Percentiles rank a stretch among this genome's conserved stretches.
phyloP scores from a whole-genome alignment of 2,329 filamentous ascomycete genomes.

The Epichloe gansuensis region DNA sequence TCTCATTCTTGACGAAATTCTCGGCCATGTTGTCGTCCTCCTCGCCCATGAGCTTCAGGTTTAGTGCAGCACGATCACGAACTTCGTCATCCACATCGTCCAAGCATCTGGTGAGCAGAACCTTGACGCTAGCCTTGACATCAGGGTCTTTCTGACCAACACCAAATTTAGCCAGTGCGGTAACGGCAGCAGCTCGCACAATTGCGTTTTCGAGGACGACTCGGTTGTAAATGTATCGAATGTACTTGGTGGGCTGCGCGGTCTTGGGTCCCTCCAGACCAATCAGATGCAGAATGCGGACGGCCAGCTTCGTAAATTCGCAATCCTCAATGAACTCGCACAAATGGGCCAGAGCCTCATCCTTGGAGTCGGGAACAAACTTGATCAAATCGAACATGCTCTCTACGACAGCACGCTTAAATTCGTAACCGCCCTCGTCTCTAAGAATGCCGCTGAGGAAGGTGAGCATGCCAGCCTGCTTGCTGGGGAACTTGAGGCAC shows the following conservation, averaged over 20 bases:
- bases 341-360: constrained; percentile 77
- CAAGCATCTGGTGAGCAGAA: constrained; percentile 82
- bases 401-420: constrained; percentile 94
- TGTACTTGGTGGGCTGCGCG: constrained; percentile 92
- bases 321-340: constrained; percentile 99
- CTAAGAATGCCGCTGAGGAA: constrained; percentile 95
- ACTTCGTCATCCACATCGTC: constrained; percentile 98
- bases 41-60: constrained; percentile 82
- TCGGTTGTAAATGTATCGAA: constrained; percentile 97
- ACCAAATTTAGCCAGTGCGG: constrained; percentile 90
- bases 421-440: constrained; percentile 95
- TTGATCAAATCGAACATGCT: constrained; percentile 99
- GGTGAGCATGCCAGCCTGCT: constrained; percentile 93
- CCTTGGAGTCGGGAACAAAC: constrained; percentile 81
- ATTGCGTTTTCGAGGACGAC: constrained; percentile 96
- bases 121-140: constrained; percentile 88
- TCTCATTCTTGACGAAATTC: constrained; percentile 90
- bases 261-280: constrained; percentile 93
- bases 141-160: constrained; percentile 93
- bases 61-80: constrained; percentile 84
- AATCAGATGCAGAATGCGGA: constrained; percentile 86
- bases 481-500: constrained; percentile 94
- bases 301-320: constrained; percentile 95
- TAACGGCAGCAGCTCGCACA: constrained; percentile 87
- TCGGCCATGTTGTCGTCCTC: constrained; percentile 79